These are phyloP conservation scores for Anthoceros angustus DNA, from an alignment of 225 moss, liverwort and hornwort genomes.

Conservation along the genomic window DNA sequence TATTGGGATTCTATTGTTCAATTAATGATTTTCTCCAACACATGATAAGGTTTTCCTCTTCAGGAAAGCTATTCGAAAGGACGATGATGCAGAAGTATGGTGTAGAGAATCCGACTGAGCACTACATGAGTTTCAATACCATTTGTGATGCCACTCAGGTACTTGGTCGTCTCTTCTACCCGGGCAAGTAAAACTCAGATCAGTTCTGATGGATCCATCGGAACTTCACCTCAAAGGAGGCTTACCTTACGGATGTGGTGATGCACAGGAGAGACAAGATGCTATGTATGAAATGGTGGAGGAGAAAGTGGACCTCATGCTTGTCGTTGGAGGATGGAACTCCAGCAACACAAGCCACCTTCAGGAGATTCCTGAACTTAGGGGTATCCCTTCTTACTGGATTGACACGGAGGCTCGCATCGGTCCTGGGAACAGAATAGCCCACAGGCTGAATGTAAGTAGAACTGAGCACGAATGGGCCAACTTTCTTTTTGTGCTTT, in stretches of 20 bases:
- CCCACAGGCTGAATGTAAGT: constrained; percentile 65
- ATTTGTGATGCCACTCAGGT: constrained; percentile 98
- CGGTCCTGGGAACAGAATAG: constrained; percentile 71
- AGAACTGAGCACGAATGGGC: background rate
- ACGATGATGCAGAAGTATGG: constrained; percentile 87
- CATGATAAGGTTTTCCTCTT: background rate
- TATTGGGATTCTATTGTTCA: background rate
- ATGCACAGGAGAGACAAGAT: constrained; percentile 75
- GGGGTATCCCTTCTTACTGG: constrained; percentile 84
- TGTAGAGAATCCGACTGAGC: constrained; percentile 47
- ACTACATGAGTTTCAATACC: constrained; percentile 97
- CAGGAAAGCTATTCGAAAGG: constrained; percentile 71
- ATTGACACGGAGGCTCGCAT: constrained; percentile 73
- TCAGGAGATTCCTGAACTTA: constrained; percentile 88
- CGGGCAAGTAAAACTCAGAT: background rate
- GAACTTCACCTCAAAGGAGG: background rate
- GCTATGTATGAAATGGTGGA: constrained; percentile 81
- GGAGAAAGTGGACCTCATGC: constrained; percentile 63
- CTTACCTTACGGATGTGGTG: background rate
- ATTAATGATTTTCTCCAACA: background rate
- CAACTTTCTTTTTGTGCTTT: background rate
- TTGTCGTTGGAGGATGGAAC: constrained; percentile 97
- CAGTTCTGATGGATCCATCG: background rate
- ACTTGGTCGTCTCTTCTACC: background rate
- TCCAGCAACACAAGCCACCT: constrained; percentile 90